Base-by-base conservation (phyloP, 2,329 filamentous ascomycete genomes). In the Venturia aucupariae region DNA sequence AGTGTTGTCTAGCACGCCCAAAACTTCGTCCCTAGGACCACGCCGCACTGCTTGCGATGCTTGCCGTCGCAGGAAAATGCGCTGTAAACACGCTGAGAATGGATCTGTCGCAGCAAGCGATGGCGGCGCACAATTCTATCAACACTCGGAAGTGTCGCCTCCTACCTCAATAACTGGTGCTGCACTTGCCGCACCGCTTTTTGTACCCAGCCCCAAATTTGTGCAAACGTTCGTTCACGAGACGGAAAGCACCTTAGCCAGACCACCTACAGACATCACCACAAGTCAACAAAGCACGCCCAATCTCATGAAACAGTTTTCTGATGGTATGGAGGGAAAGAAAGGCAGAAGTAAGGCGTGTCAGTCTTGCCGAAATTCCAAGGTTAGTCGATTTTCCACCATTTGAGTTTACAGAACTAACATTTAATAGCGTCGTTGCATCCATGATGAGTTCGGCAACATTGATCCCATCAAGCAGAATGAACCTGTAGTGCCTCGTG, bases 291-390 rank as follows among this genome's bases (percentile, higher is more conserved):
- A 35, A 19, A 35, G 27, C 51, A 15, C 51, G 30, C 55, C 65
- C 13, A 63, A 60, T 27, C 30, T 39, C 30, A 39, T 22, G 27
- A 57, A 42, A 24, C 73, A 10, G n/a, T 71, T 71, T 27, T 68
- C 68, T n/a, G 74, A 76, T 54, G 71, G 75, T 66, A 69, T 75
- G 66, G 73, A 82, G 66, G 78, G 77, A 57, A 81, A 84, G 74
- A 83, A 84, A 71, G 80, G 83, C 66, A 75, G 85, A 69, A 86
- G 80, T 69, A 87, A 86, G 72, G 85, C 85, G 54, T 88, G 85
- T 71, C 80, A 84, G 65, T 84, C 87, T 69, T 88, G 85, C 73
- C 81, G 85, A 57, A 87, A 86, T 72, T 86, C 84, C 79, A 87
- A 87, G 79, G 85, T 86, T 71, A 73, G 81, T 74, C 48, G 30